These are phyloP conservation scores for Metschnikowia noctiluminum DNA, from an alignment of 805 yeast genomes.

Conservation along the genomic window DNA sequence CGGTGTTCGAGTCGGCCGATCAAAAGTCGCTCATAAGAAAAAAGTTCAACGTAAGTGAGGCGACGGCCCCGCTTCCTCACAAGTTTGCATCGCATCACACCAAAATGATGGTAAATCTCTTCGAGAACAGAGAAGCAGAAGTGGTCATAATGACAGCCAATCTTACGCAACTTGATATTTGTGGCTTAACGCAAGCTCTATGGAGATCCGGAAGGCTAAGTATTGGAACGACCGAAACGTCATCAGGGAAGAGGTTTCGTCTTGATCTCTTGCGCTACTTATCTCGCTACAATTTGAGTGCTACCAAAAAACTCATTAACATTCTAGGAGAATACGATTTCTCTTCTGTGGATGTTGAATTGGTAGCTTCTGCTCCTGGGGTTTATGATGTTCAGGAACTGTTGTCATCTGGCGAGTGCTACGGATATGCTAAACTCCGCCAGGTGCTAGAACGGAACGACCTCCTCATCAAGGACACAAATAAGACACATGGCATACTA, in stretches of 20 bases:
- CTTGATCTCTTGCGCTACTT: constrained; percentile 45
- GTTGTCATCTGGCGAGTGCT: constrained; percentile 23
- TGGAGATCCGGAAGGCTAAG: constrained; percentile 55
- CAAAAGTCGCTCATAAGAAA: neutral
- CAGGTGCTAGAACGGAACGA: constrained; percentile 36
- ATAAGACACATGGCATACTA: constrained; percentile 27
- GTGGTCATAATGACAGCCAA: constrained; percentile 60
- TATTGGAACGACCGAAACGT: constrained; percentile 10
- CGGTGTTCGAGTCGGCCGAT: constrained; percentile 5
- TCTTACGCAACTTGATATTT: constrained; percentile 51
- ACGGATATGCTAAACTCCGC: constrained; percentile 48
- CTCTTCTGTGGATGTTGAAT: constrained; percentile 44
- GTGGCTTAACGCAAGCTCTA: constrained; percentile 59
- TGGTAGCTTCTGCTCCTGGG: constrained; percentile 57
- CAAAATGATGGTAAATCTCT: constrained; percentile 61
- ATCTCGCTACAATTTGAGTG: constrained; percentile 34
- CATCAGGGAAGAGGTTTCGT: constrained; percentile 34
- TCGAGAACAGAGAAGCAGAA: constrained; percentile 42
- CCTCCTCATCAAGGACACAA: constrained; percentile 22
- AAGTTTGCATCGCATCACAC: constrained; percentile 57
- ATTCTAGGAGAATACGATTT: constrained; percentile 42
- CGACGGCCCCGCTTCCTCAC: constrained; percentile 33
- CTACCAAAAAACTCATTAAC: constrained; percentile 25
- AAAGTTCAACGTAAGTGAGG: constrained; percentile 25
- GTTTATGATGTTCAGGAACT: constrained; percentile 16